Evolutionary conservation across 2,329 filamentous ascomycete species (phyloP).

Genomic region (Beauveria rudraprayagi): DNA sequence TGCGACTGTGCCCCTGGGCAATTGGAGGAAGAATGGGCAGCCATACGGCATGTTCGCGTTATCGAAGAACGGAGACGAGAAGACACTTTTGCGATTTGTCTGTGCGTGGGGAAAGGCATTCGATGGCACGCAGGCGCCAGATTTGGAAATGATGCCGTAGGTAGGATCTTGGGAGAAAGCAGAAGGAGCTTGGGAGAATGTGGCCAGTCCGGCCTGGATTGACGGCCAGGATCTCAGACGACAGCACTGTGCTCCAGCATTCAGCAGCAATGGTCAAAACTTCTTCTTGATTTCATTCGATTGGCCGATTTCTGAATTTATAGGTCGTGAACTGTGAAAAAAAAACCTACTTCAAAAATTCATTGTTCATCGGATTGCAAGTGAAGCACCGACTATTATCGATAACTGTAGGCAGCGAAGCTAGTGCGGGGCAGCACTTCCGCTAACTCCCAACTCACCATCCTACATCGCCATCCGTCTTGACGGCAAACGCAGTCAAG

Average conservation of each 20-base stretch:
- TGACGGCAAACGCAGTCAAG: constrained; percentile 13
- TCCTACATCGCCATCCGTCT: constrained; percentile 15
- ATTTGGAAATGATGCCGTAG: constrained; percentile 5
- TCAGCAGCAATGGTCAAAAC: not conserved
- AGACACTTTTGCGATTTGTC: not conserved
- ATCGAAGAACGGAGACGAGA: not conserved
- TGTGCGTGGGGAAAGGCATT: not conserved
- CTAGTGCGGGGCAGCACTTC: constrained; percentile 19
- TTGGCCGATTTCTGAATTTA: not conserved
- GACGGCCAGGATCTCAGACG: too few species aligned
- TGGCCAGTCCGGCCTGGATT: too few species aligned
- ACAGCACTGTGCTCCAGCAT: not conserved
- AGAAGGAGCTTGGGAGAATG: too few species aligned
- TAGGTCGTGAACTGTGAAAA: not conserved
- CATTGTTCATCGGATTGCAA: not conserved
- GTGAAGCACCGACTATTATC: not conserved
- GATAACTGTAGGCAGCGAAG: constrained; percentile 7
- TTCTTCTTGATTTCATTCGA: not conserved
- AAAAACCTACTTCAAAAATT: not conserved
- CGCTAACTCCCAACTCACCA: not conserved
- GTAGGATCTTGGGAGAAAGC: not conserved
- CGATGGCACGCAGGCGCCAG: not conserved
- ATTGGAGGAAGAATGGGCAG: constrained; percentile 5
- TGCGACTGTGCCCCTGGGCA: not conserved
- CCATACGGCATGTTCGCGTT: constrained; percentile 8